Conservation (phyloP, 2,329 filamentous ascomycete species). For the Neurospora sp. region DNA sequence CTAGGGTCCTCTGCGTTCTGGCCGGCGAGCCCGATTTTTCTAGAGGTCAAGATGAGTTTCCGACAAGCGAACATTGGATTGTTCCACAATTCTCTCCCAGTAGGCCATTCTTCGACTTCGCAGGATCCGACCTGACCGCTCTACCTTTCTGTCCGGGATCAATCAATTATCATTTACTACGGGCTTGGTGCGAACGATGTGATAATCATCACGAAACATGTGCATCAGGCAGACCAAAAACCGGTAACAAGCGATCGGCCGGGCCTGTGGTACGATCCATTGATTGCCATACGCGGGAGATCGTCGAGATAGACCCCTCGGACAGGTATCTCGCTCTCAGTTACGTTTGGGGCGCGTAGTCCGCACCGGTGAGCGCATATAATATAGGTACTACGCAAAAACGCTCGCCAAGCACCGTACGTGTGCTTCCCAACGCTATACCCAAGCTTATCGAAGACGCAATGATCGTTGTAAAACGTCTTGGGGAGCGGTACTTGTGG, state of each 20-base stretch:
- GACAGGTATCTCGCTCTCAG: conserved; percentile 22
- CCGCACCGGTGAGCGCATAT: not conserved
- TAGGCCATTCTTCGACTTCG: not conserved
- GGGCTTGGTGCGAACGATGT: not conserved
- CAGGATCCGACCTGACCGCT: not conserved
- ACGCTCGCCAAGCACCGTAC: accelerated
- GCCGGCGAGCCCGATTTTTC: too few species aligned
- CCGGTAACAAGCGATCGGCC: not conserved
- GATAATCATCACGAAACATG: not conserved
- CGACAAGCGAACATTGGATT: not conserved
- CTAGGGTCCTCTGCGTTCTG: too few species aligned
- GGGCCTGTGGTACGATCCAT: not conserved
- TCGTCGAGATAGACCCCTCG: not conserved
- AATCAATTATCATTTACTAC: not conserved
- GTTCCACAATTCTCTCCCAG: accelerated
- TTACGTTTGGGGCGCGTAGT: conserved; percentile 23
- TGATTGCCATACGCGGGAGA: not conserved
- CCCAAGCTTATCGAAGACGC: conserved; percentile 1
- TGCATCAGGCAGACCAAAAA: too few species aligned
- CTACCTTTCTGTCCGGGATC: not conserved
- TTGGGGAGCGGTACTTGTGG: conserved; percentile 13
- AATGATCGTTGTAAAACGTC: conserved; percentile 1
- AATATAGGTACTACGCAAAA: accelerated
- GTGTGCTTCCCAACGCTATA: not conserved
- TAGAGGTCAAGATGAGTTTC: too few species aligned